A percentile compares a stretch with the other conserved stretches of the same genome.
These are phyloP conservation scores for Gossypium sturtianum DNA, from an alignment of 345 rosid genomes.

Conservation along the genomic window DNA sequence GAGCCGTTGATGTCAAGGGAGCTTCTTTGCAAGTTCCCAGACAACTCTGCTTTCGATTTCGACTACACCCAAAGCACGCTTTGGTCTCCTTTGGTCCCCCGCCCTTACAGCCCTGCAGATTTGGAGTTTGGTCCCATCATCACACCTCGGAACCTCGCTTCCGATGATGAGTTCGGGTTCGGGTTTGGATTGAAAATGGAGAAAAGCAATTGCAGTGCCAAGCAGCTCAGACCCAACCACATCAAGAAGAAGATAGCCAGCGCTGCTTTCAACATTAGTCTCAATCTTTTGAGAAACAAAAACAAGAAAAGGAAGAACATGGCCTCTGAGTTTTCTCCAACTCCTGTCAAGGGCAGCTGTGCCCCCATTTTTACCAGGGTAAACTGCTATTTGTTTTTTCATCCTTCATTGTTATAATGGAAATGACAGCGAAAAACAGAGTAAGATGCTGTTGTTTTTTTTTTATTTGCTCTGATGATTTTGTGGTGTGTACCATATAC, in stretches of 20 bases:
- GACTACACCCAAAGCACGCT: slow-evolving; percentile 78
- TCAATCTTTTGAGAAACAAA: slow-evolving; percentile 20
- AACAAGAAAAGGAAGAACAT: slow-evolving; percentile 16
- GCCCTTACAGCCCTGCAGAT: slow-evolving; percentile 39
- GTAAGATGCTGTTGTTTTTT: not conserved
- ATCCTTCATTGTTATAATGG: too few relatives aligned
- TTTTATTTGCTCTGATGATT: not conserved
- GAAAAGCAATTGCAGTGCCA: slow-evolving; percentile 7
- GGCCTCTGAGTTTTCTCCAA: slow-evolving; percentile 30
- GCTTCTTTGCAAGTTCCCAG: slow-evolving; percentile 81
- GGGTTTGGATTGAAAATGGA: slow-evolving; percentile 15
- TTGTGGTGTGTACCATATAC: not conserved
- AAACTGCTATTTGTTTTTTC: not conserved
- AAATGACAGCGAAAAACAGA: not conserved
- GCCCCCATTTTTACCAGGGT: slow-evolving; percentile 47
- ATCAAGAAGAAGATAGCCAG: slow-evolving; percentile 15
- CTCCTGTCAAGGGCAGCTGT: slow-evolving; percentile 40
- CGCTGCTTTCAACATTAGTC: slow-evolving; percentile 8
- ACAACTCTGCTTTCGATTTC: slow-evolving; percentile 65
- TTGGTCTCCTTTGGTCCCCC: slow-evolving; percentile 85
- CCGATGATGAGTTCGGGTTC: slow-evolving; percentile 22
- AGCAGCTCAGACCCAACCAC: slow-evolving; percentile 14
- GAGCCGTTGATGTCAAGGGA: slow-evolving; percentile 63
- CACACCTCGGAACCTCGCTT: slow-evolving; percentile 30
- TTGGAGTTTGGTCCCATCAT: slow-evolving; percentile 19